Evolutionary conservation across 495 filamentous ascomycete species (phyloP).

Genomic region (Rhypophila decipiens): DNA sequence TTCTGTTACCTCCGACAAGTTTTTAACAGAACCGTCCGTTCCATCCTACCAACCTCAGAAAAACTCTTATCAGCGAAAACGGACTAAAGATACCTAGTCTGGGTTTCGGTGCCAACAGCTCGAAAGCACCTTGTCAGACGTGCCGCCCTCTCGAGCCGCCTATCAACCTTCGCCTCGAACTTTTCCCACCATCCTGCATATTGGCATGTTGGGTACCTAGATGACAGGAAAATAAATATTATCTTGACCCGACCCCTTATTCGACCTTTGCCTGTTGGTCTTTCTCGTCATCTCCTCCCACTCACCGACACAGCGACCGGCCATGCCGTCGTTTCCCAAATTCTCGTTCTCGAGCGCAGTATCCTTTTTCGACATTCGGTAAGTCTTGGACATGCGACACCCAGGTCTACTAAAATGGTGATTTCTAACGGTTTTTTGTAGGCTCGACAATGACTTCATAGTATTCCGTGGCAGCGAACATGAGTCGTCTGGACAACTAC

Average conservation of each 20-base stretch:
- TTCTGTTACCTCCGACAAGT: neutral
- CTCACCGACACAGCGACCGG: neutral
- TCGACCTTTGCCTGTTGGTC: neutral
- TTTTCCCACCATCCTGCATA: slow-evolving; percentile 9
- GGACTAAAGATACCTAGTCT: neutral
- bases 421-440: slow-evolving; percentile 29
- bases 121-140: neutral
- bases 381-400: slow-evolving; percentile 17
- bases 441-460: slow-evolving; percentile 72
- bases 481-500: slow-evolving; percentile 67
- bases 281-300: neutral
- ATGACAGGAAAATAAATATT: neutral
- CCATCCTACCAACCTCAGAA: neutral
- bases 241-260: slow-evolving; percentile 2
- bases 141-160: slow-evolving; percentile 1
- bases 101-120: neutral
- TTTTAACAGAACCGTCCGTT: neutral
- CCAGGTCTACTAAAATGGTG: neutral
- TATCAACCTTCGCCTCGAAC: slow-evolving; percentile 3
- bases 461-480: slow-evolving; percentile 69
- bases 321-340: slow-evolving; percentile 42
- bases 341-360: slow-evolving; percentile 36
- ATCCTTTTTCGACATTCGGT: slow-evolving; percentile 52
- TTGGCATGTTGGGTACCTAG: slow-evolving; percentile 4
- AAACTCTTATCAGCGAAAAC: neutral